These are phyloP conservation scores for Globisporangium irregulare DNA, from an alignment of 352 stramenopile genomes.

Conservation along the genomic window DNA sequence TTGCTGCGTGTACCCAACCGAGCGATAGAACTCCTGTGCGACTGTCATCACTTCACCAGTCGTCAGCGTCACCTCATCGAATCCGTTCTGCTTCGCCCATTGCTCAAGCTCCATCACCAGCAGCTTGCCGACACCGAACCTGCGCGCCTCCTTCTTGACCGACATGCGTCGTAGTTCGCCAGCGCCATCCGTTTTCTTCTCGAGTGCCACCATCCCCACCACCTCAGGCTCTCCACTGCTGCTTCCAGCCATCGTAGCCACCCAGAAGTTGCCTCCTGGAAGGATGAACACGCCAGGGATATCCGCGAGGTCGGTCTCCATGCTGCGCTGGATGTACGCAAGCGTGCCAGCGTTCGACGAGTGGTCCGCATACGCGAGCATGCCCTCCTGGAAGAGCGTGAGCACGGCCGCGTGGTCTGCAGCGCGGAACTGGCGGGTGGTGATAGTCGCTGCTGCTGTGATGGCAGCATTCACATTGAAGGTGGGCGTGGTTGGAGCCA, in stretches of 20 bases:
- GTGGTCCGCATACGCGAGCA: constrained; percentile 35
- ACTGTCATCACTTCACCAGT: constrained; percentile 26
- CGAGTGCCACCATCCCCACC: constrained; percentile 23
- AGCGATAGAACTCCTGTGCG: constrained; percentile 30
- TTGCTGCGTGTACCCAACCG: constrained; percentile 24
- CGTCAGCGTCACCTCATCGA: constrained; percentile 33
- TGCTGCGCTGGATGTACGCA: constrained; percentile 30
- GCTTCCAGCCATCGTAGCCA: constrained; percentile 4
- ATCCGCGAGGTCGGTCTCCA: constrained; percentile 33
- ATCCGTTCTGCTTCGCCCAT: constrained; percentile 26
- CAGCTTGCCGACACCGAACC: constrained; percentile 31
- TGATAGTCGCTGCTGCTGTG: background rate
- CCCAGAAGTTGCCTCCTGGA: constrained; percentile 44
- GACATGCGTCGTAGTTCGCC: constrained; percentile 45
- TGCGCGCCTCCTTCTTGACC: constrained; percentile 30
- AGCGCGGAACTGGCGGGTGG: constrained; percentile 32
- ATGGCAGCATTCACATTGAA: background rate
- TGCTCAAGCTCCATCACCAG: constrained; percentile 38
- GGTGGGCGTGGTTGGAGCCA: background rate
- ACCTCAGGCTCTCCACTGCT: constrained; percentile 9
- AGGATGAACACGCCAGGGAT: constrained; percentile 34
- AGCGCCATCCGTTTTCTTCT: constrained; percentile 14
- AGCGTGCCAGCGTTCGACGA: constrained; percentile 19
- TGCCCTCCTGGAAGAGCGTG: constrained; percentile 35
- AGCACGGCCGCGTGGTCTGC: constrained; percentile 30